Percentiles rank a stretch among this genome's conserved stretches.
Conservation (phyloP, 164 flowering plant genomes). For the Nymphaea colorata region DNA sequence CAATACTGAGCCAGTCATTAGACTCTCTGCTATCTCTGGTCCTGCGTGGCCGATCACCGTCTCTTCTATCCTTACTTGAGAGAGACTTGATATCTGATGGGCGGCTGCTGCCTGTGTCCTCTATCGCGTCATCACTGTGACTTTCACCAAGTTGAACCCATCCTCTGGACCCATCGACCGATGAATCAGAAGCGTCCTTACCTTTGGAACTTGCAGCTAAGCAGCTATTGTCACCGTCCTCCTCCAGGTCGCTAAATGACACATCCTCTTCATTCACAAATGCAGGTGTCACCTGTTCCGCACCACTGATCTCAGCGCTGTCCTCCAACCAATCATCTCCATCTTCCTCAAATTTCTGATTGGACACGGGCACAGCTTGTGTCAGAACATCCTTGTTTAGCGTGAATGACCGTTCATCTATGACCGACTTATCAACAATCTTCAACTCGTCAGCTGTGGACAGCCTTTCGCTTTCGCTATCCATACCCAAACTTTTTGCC, state of each 20-base stretch:
- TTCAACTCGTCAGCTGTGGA: conserved; percentile 30
- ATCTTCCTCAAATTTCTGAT: conserved; percentile 43
- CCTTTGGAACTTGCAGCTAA: conserved; percentile 26
- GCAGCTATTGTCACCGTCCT: conserved; percentile 35
- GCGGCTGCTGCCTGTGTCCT: conserved; percentile 8
- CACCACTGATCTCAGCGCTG: conserved; percentile 41
- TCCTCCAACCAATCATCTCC: conserved; percentile 82
- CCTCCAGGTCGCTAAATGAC: conserved; percentile 96
- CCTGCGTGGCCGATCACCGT: not conserved
- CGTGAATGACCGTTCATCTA: conserved; percentile 37
- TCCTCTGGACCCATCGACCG: conserved; percentile 45
- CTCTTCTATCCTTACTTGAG: conserved; percentile 14
- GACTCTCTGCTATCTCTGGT: conserved; percentile 34
- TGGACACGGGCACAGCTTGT: not conserved
- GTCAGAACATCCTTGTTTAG: conserved; percentile 17
- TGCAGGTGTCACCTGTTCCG: conserved; percentile 16
- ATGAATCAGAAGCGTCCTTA: conserved; percentile 32
- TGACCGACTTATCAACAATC: conserved; percentile 50
- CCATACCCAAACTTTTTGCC: conserved; percentile 1
- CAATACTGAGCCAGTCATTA: conserved; percentile 71
- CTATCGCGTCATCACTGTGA: conserved; percentile 29
- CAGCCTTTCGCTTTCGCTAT: conserved; percentile 40
- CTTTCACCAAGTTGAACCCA: conserved; percentile 64
- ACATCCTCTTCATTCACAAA: conserved; percentile 70
- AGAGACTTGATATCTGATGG: not conserved